A percentile compares a stretch with the other conserved stretches of the same genome.
Evolutionary conservation across 495 filamentous ascomycete genomes (phyloP).

Genomic region (Amorphotheca resinae): DNA sequence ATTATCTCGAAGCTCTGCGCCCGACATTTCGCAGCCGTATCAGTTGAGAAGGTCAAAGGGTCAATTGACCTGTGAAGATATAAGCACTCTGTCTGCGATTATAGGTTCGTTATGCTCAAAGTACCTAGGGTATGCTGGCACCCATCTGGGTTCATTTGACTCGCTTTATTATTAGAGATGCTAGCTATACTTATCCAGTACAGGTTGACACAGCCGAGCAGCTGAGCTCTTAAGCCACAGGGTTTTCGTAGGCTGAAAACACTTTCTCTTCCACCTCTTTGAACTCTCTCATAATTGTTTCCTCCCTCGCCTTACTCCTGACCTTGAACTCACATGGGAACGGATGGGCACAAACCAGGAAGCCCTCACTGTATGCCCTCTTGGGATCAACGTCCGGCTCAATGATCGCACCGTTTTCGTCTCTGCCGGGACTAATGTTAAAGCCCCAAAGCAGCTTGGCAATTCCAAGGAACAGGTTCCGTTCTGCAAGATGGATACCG

Average conservation of each 20-base stretch:
- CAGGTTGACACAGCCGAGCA: too few relatives aligned
- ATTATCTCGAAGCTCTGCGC: too few relatives aligned
- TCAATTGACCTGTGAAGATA: too few relatives aligned
- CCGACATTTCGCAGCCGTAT: too few relatives aligned
- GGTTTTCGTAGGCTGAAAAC: conserved; percentile 4
- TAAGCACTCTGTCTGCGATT: too few relatives aligned
- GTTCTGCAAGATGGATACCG: conserved; percentile 43
- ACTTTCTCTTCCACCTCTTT: conserved; percentile 6
- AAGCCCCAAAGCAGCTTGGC: conserved; percentile 42
- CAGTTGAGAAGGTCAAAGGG: too few relatives aligned
- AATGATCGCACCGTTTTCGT: conserved; percentile 19
- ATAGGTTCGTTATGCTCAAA: too few relatives aligned
- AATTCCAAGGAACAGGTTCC: conserved; percentile 33
- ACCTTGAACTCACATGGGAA: conserved; percentile 24
- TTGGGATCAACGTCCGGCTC: conserved; percentile 17
- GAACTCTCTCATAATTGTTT: conserved; percentile 26
- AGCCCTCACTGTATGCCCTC: conserved; percentile 28
- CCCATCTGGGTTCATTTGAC: too few relatives aligned
- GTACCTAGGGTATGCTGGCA: too few relatives aligned
- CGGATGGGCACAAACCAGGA: conserved; percentile 29
- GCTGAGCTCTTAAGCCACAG: too few relatives aligned
- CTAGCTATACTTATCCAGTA: too few relatives aligned
- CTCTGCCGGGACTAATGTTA: conserved; percentile 24
- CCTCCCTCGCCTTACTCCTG: conserved; percentile 22
- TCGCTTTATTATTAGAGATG: too few relatives aligned